These are phyloP conservation scores for Hibiscus trionum DNA, from an alignment of 345 rosid species.

Conservation along the genomic window DNA sequence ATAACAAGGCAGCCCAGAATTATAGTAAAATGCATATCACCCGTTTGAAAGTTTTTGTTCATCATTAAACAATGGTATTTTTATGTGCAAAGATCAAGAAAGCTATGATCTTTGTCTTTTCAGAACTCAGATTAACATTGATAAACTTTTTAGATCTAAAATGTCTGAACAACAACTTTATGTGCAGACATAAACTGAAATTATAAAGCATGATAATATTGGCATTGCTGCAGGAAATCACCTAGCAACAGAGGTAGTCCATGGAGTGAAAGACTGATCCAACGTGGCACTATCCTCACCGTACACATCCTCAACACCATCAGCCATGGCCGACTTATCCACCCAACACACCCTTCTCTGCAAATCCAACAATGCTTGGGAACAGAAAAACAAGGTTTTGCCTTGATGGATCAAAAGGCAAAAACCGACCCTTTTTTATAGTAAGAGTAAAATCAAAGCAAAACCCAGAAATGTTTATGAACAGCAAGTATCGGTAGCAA, in stretches of 20 bases:
- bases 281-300: conserved; percentile 78
- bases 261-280: conserved; percentile 90
- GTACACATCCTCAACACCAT: conserved; percentile 60
- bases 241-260: conserved; percentile 90
- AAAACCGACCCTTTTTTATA: conserved; percentile 16
- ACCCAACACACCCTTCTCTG: conserved; percentile 24
- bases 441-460: conserved; percentile 1
- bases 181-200: too few species aligned
- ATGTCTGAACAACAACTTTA: too few species aligned
- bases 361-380: conserved; percentile 13
- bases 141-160: neutral
- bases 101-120: neutral
- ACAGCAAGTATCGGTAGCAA: too few species aligned
- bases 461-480: neutral
- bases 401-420: neutral
- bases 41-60: neutral
- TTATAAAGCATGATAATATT: neutral
- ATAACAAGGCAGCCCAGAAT: too few species aligned
- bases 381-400: neutral
- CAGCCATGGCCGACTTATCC: conserved; percentile 32
- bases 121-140: neutral
- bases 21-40: neutral
- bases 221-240: conserved; percentile 21
- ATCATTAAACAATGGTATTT: neutral
- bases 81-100: neutral